phyloP scores from a whole-genome alignment of 2,329 filamentous ascomycete genomes.

The Knufia petricola region DNA sequence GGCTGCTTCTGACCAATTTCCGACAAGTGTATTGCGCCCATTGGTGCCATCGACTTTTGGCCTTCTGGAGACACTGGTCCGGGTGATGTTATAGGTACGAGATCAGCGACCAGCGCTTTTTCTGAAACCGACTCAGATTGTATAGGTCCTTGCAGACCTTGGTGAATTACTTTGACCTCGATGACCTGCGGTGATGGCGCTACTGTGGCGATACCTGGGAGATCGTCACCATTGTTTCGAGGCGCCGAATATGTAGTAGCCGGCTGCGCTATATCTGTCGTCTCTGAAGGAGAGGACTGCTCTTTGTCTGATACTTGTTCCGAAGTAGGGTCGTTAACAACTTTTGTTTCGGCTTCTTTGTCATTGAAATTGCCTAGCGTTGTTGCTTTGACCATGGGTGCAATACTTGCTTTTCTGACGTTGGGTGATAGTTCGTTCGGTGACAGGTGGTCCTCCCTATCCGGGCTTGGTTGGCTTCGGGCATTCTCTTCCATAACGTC shows the following conservation, averaged over 20 bases:
- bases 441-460: neutral
- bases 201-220: constrained; percentile 13
- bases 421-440: constrained; percentile 25
- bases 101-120: constrained; percentile 4
- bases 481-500: constrained; percentile 14
- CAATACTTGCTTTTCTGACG: constrained; percentile 25
- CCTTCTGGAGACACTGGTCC: constrained; percentile 55
- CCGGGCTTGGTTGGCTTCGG: constrained; percentile 1
- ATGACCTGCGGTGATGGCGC: constrained; percentile 5
- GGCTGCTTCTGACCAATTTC: constrained; percentile 42
- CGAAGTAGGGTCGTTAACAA: neutral
- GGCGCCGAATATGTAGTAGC: neutral
- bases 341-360: constrained; percentile 7
- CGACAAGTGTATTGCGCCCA: constrained; percentile 51
- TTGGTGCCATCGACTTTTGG: constrained; percentile 52
- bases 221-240: neutral
- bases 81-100: constrained; percentile 37
- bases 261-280: neutral
- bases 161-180: neutral
- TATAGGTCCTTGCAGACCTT: neutral
- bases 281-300: neutral
- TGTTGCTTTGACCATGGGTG: constrained; percentile 23
- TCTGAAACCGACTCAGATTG: neutral
- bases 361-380: constrained; percentile 10
- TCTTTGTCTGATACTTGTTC: neutral